A percentile compares a stretch with the other conserved stretches of the same genome.
Evolutionary conservation across 257 asterid species (phyloP).

Genomic region (Verbascum thapsus): DNA sequence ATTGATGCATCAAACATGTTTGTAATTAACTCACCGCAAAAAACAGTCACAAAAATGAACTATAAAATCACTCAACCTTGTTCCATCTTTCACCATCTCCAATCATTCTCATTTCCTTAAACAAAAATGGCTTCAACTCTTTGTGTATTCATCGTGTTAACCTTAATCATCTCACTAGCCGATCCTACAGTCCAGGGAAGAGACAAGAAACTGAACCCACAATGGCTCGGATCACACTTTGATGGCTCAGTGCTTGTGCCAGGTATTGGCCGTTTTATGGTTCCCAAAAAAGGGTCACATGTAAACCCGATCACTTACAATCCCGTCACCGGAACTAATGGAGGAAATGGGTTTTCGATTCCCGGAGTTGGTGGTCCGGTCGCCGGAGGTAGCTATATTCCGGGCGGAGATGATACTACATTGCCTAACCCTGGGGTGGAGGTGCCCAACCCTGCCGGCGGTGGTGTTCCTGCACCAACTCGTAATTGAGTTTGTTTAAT

Average conservation of each 20-base stretch:
- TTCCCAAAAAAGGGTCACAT: slow-evolving; percentile 46
- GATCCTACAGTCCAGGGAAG: slow-evolving; percentile 35
- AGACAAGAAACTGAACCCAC: slow-evolving; percentile 36
- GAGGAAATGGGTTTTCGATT: too few species aligned
- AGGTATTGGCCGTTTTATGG: slow-evolving; percentile 60
- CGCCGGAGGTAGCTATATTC: slow-evolving; percentile 30
- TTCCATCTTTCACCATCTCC: slow-evolving; percentile 30
- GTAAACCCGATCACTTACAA: slow-evolving; percentile 48
- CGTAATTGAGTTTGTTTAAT: slow-evolving; percentile 39
- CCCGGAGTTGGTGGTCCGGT: slow-evolving; percentile 41
- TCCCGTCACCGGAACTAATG: slow-evolving; percentile 61
- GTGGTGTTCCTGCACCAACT: slow-evolving; percentile 40
- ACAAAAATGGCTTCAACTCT: slow-evolving; percentile 47
- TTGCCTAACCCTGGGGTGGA: too few species aligned
- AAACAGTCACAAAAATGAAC: slow-evolving; percentile 25
- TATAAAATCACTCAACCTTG: slow-evolving; percentile 28
- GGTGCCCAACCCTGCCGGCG: slow-evolving; percentile 50
- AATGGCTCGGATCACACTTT: slow-evolving; percentile 32
- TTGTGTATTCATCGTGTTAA: slow-evolving; percentile 27
- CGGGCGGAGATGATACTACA: too few species aligned
- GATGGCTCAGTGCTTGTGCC: slow-evolving; percentile 70
- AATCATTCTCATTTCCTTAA: slow-evolving; percentile 7
- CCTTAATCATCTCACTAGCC: slow-evolving; percentile 31
- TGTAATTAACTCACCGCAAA: slow-evolving; percentile 48
- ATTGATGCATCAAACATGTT: too few species aligned